Evolutionary conservation across 306 rosid genomes (phyloP), one percentile per base, ranked within the genome.

Genomic region (Trichosanthes truncata): DNA sequence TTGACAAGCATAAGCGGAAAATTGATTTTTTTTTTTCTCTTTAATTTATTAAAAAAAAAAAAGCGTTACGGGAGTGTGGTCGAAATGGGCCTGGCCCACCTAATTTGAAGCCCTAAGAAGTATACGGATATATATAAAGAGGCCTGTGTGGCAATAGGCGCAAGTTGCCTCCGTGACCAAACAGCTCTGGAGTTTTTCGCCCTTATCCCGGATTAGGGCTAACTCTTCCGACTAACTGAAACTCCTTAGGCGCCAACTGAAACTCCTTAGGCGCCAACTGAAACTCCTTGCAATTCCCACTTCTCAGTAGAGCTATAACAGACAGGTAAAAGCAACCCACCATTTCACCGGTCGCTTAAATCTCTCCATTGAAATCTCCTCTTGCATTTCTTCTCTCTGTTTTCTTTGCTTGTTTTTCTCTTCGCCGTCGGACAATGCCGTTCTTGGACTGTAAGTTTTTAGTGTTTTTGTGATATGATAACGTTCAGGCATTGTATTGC

Each of bases 201-300:
- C 81, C 87, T 84, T 88, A 88, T 87, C 85, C 89, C 82, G 92
- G 91, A 85, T 85, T 88, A 88, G 94, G 89, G 91, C 84, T 88
- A 84, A 66, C 79, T 35, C 81, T 78, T 49, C 82, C 78, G 80
- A 81, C 76, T 79, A 82, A 69, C 73, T 38, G 80, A 57, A n/a
- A 52, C 67, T 60, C 63, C 78, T 48, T 48, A 71, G 87, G 86
- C 87, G 87, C 89, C 87, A 85, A 85, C 41, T 84, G 81, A 17
- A n/a, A 53, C 67, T 60, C 65, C 78, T 48, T 49, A 71, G 87
- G 86, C 87, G 87, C 89, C 87, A 85, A 85, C 43, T 84, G 81
- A 17, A 75, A 48, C 87, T 78, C 56, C 13, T 78, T 8, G 78
- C 76, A 71, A 66, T 41, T 76, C 80, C 77, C 15, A n/a, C 59